Conservation (phyloP, 331 rosid genomes). For the Quercus tomentella region DNA sequence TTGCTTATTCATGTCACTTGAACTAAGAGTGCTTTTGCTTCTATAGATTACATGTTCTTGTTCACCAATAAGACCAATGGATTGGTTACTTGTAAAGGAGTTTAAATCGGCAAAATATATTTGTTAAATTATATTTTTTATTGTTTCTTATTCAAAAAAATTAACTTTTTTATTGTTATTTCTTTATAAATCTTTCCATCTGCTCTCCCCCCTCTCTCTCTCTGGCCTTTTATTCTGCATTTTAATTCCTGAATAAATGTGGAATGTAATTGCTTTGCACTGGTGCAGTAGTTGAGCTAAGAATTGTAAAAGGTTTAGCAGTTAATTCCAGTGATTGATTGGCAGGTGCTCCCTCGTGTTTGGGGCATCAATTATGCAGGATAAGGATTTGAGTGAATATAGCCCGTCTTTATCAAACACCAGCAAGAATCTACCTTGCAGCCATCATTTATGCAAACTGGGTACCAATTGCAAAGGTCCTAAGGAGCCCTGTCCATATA, state of each 20-base stretch:
- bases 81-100: not conserved
- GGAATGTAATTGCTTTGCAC: conserved; percentile 10
- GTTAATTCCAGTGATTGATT: conserved; percentile 54
- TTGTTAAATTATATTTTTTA: not conserved
- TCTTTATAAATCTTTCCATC: not conserved
- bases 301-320: conserved; percentile 42
- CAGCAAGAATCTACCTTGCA: conserved; percentile 44
- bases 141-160: too few species aligned
- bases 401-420: conserved; percentile 48
- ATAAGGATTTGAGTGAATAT: conserved; percentile 50
- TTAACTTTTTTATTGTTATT: not conserved
- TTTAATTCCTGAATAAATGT: not conserved
- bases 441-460: conserved; percentile 36
- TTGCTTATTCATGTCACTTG: not conserved
- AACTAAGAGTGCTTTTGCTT: not conserved
- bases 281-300: conserved; percentile 20
- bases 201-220: not conserved
- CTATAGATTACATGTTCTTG: not conserved
- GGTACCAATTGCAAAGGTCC: conserved; percentile 32
- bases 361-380: conserved; percentile 74
- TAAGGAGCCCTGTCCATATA: conserved; percentile 48
- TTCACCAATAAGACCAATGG: not conserved
- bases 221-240: not conserved
- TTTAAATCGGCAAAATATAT: not conserved
- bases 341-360: conserved; percentile 53